A percentile compares a stretch with the other conserved stretches of the same genome.
Conservation (phyloP, 2,329 filamentous ascomycete genomes). For the Ilyonectria sp. region DNA sequence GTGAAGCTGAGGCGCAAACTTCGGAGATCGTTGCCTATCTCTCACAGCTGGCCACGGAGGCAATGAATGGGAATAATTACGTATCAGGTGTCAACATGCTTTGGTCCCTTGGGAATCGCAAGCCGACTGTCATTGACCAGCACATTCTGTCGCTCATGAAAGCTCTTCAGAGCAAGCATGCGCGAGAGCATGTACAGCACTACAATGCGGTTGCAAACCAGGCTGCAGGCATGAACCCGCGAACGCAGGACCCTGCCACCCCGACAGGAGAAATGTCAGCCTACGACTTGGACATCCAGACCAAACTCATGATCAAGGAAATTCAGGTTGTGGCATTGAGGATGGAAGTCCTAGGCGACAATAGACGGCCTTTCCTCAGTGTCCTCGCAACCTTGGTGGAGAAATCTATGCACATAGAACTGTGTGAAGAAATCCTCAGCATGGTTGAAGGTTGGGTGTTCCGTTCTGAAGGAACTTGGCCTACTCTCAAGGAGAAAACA, state of each 20-base stretch:
- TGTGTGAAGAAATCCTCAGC: constrained; percentile 93
- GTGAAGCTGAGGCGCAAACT: constrained; percentile 83
- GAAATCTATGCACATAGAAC: constrained; percentile 87
- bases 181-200: constrained; percentile 90
- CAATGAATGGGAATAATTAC: constrained; percentile 84
- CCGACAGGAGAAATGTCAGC: constrained; percentile 72
- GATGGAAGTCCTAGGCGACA: constrained; percentile 93
- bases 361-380: constrained; percentile 92
- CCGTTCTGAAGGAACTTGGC: constrained; percentile 93
- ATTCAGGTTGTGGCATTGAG: constrained; percentile 93
- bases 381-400: constrained; percentile 96
- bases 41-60: constrained; percentile 89
- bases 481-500: constrained; percentile 98
- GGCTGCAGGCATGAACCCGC: constrained; percentile 58
- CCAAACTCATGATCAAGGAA: constrained; percentile 92
- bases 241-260: constrained; percentile 68
- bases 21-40: constrained; percentile 91
- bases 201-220: constrained; percentile 73
- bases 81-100: constrained; percentile 92
- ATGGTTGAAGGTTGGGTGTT: constrained; percentile 99
- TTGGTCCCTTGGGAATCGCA: constrained; percentile 90
- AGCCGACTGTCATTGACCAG: constrained; percentile 88
- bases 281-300: constrained; percentile 90
- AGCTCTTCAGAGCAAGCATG: constrained; percentile 90
- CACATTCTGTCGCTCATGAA: constrained; percentile 94